phyloP scores from a whole-genome alignment of 805 yeast genomes.

The Candida morakotiae region DNA sequence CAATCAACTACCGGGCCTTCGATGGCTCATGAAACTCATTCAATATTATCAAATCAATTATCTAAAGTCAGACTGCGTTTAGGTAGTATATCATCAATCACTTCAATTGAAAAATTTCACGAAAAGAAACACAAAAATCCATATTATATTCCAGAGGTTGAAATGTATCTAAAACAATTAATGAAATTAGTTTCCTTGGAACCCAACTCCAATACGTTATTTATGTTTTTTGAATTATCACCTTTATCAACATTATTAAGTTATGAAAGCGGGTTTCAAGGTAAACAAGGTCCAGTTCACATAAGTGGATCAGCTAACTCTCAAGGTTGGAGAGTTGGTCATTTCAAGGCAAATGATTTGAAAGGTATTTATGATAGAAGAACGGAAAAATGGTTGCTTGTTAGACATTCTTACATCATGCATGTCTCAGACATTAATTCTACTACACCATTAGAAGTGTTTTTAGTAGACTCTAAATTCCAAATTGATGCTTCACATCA shows the following conservation, averaged over 20 bases:
- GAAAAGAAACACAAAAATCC: conserved; percentile 25
- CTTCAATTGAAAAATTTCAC: conserved; percentile 18
- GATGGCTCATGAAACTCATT: conserved; percentile 15
- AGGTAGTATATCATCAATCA: conserved; percentile 20
- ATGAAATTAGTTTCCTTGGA: conserved; percentile 57
- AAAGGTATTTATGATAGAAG: conserved; percentile 88
- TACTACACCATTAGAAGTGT: conserved; percentile 87
- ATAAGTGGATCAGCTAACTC: conserved; percentile 79
- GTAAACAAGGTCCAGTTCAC: conserved; percentile 85
- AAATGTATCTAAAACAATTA: conserved; percentile 63
- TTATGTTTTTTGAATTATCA: conserved; percentile 86
- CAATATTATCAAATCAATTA: conserved; percentile 10
- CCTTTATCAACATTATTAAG: conserved; percentile 81
- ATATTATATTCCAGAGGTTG: conserved; percentile 46
- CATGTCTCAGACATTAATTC: conserved; percentile 84
- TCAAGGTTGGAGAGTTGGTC: conserved; percentile 96
- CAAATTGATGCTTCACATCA: conserved; percentile 49
- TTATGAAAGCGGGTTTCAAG: conserved; percentile 74
- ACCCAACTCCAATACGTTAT: conserved; percentile 77
- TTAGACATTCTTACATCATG: conserved; percentile 79
- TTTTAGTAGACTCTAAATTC: conserved; percentile 78
- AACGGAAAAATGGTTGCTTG: conserved; percentile 86
- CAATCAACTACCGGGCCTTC: background rate
- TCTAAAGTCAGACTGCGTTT: conserved; percentile 25
- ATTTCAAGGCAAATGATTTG: conserved; percentile 72